Percentiles rank a stretch among this genome's conserved stretches.
Evolutionary conservation across 2,329 filamentous ascomycete species (phyloP).

Genomic region (Cordyceps cateniannulata): DNA sequence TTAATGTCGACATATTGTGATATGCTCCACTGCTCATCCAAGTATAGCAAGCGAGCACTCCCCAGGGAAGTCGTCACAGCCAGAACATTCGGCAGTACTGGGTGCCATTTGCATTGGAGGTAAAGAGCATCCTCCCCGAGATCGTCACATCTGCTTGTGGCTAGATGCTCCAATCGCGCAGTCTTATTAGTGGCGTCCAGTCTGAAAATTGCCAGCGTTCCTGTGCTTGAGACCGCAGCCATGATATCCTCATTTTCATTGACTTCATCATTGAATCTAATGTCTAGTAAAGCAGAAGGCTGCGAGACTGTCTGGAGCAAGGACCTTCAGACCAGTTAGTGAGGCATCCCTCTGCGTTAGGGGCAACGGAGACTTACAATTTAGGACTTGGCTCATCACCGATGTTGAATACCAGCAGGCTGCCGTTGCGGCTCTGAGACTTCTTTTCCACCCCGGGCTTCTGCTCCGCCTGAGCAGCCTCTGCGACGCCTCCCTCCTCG

Average conservation of each 20-base stretch:
- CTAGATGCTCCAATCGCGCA: constrained; percentile 32
- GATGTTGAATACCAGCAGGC: constrained; percentile 60
- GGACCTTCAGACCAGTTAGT: constrained; percentile 31
- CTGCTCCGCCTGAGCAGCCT: too few species aligned
- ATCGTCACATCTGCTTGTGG: constrained; percentile 38
- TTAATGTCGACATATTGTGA: constrained; percentile 29
- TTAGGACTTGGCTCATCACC: constrained; percentile 14
- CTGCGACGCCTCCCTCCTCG: constrained; percentile 26
- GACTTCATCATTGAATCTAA: constrained; percentile 64
- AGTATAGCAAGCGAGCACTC: constrained; percentile 48
- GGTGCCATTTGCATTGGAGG: constrained; percentile 69
- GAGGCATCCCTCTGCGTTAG: not conserved
- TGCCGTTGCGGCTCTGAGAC: constrained; percentile 64
- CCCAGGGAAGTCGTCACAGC: constrained; percentile 68
- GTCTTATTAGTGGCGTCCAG: constrained; percentile 34
- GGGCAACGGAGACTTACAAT: constrained; percentile 42
- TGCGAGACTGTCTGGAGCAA: constrained; percentile 54
- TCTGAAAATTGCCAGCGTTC: constrained; percentile 58
- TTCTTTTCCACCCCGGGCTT: constrained; percentile 24
- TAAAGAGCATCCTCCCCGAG: constrained; percentile 57
- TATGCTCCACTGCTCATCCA: constrained; percentile 37
- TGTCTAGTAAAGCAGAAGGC: constrained; percentile 72
- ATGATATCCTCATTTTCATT: constrained; percentile 45
- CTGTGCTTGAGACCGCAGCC: constrained; percentile 73
- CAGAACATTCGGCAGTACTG: constrained; percentile 45